phyloP scores from a whole-genome alignment of 768 basidiomycete species.

The Suillus hirtellus region DNA sequence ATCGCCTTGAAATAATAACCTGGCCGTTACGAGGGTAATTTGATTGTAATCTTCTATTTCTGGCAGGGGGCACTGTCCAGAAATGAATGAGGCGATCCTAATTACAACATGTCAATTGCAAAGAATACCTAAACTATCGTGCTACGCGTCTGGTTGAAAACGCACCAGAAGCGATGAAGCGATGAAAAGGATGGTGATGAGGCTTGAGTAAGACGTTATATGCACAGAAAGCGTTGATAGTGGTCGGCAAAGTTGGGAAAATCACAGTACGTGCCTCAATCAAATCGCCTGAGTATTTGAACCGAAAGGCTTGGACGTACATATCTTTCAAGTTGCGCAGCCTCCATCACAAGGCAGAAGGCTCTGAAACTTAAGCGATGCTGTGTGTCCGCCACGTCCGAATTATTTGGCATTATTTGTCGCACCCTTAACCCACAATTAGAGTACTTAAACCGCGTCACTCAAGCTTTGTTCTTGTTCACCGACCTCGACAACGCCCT shows the following conservation, averaged over 20 bases:
- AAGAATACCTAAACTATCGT: neutral
- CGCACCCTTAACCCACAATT: slow-evolving; percentile 30
- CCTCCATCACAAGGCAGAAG: neutral
- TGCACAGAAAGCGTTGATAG: neutral
- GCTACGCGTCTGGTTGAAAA: neutral
- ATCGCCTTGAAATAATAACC: neutral
- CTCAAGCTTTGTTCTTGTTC: slow-evolving; percentile 13
- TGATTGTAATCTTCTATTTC: neutral
- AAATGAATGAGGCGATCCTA: neutral
- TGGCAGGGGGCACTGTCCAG: neutral
- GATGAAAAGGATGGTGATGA: neutral
- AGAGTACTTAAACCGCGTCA: slow-evolving; percentile 31
- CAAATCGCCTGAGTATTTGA: neutral
- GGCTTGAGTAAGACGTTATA: neutral
- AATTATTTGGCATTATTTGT: slow-evolving; percentile 34
- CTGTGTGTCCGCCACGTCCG: neutral
- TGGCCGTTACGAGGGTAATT: neutral
- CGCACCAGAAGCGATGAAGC: neutral
- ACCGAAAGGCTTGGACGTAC: slow-evolving; percentile 4
- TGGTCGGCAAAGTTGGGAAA: neutral
- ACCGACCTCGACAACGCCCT: slow-evolving; percentile 15
- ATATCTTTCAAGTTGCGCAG: slow-evolving; percentile 1
- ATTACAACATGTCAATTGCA: neutral
- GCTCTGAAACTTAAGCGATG: neutral
- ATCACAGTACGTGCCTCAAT: neutral